Conservation (phyloP, 1,284 basidiomycete species). For the Microbotryomycetes sp. region DNA sequence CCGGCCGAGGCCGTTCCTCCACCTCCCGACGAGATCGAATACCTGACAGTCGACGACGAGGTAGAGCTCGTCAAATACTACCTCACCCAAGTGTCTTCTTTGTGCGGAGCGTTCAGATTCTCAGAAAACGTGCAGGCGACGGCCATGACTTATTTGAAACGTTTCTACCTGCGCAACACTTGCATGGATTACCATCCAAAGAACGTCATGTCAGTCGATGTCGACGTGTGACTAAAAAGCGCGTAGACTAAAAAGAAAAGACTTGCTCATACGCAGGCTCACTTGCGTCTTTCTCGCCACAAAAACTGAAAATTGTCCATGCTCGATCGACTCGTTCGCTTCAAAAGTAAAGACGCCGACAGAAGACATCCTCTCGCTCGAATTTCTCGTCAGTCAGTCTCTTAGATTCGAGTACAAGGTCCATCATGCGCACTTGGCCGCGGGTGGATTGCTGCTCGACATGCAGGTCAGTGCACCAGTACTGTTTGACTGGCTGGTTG, state of each 20-base stretch:
- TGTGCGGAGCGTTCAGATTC: conserved; percentile 76
- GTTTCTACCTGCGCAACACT: conserved; percentile 96
- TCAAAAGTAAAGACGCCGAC: conserved; percentile 45
- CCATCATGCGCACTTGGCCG: conserved; percentile 78
- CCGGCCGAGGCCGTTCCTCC: conserved; percentile 7
- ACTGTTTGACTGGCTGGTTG: too few relatives aligned
- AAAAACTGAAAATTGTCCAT: conserved; percentile 91
- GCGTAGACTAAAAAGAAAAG: neutral
- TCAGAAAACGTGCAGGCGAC: conserved; percentile 90
- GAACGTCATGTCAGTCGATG: conserved; percentile 71
- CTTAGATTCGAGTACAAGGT: conserved; percentile 87
- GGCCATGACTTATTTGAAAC: conserved; percentile 82
- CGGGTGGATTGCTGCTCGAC: conserved; percentile 87
- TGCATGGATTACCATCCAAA: conserved; percentile 99
- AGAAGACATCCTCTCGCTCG: conserved; percentile 78
- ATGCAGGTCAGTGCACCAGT: conserved; percentile 67
- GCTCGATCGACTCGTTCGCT: conserved; percentile 77
- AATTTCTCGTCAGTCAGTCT: conserved; percentile 91
- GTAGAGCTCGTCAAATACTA: conserved; percentile 82
- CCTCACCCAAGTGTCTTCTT: conserved; percentile 70
- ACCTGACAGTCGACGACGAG: conserved; percentile 76
- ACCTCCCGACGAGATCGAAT: conserved; percentile 50
- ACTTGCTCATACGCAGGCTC: conserved; percentile 73
- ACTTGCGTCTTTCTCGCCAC: conserved; percentile 91
- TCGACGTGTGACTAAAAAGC: neutral